Evolutionary conservation across 1,139 yeast species (phyloP), one percentile per base, ranked within the genome.

Genomic region (Candida tunisiensis): DNA sequence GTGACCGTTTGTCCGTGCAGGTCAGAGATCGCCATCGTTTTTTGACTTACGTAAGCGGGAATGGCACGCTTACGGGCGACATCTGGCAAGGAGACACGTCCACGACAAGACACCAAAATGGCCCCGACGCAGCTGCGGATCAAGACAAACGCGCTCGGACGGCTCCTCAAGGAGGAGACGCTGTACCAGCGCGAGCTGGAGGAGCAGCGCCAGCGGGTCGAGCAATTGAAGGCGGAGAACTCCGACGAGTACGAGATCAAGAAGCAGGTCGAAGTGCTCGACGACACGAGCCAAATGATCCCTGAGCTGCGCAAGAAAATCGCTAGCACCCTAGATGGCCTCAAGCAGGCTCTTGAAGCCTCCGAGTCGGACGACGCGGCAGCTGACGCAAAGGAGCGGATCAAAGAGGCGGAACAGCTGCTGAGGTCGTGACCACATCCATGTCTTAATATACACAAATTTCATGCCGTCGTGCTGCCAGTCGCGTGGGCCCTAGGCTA

Each of bases 61-160:
- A 8, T 8, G 8, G 7, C 17, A 6, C 17, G 17, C n/a, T n/a
- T n/a, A n/a, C n/a, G n/a, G n/a, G n/a, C n/a, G n/a, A n/a, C n/a
- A n/a, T n/a, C n/a, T n/a, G n/a, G 9, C 7, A 7, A 17, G 7
- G 8, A 7, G 8, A 17, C 7, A 17, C 19, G 19, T 17, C 9
- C 19, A 17, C 7, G 19, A 7, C 21, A 20, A 10, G 14, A 19
- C 19, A 20, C 13, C 3, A 38, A 37, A 41, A 82, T 79, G 85
- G 66, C 85, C 2, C 93, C 93, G 25, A 59, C 83, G 2, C 72
- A 65, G 36, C 51, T 79, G 29, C 79, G 77, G 41, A 80, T 83
- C 51, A 82, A 82, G 44, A 62, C 68, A 27, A 69, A 67, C 36
- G 91, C 94, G 3, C 59, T 83, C 29, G 65, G 66, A 36, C 62